phyloP scores from a whole-genome alignment of 2,329 filamentous ascomycete species.

The Verticillium tricorpus region DNA sequence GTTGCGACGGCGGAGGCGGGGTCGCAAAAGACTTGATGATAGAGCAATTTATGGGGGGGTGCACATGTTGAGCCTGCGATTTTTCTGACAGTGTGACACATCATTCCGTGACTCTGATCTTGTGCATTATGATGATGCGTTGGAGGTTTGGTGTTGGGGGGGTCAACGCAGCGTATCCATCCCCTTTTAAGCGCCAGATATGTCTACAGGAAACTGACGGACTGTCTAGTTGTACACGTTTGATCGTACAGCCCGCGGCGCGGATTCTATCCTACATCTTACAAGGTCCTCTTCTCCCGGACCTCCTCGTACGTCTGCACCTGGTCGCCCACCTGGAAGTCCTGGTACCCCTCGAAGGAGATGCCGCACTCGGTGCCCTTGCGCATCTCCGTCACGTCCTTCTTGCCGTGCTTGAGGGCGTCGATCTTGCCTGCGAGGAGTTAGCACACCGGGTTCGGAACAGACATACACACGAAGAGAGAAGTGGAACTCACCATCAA shows the following conservation, averaged over 20 bases:
- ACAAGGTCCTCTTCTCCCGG: slow-evolving; percentile 61
- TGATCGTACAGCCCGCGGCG: not conserved
- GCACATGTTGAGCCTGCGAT: no score
- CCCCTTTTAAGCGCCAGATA: no score
- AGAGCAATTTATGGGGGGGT: no score
- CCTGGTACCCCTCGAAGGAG: slow-evolving; percentile 74
- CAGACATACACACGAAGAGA: not conserved
- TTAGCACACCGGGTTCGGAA: not conserved
- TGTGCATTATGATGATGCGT: no score
- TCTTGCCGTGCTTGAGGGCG: slow-evolving; percentile 88
- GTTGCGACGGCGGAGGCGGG: not conserved
- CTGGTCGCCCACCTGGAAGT: slow-evolving; percentile 74
- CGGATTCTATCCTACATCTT: slow-evolving; percentile 16
- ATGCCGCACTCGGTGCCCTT: slow-evolving; percentile 95
- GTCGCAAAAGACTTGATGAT: no score
- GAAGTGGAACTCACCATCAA: slow-evolving; percentile 65
- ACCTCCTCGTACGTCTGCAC: slow-evolving; percentile 85
- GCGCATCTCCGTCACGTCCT: slow-evolving; percentile 81
- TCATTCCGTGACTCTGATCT: no score
- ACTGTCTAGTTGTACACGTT: not conserved
- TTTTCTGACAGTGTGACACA: no score
- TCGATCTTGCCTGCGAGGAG: slow-evolving; percentile 62
- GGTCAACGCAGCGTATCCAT: no score
- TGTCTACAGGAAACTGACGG: no score
- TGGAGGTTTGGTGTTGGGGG: no score